These are phyloP conservation scores for Rhytidhysteron rufulum DNA, from an alignment of 2,329 filamentous ascomycete species.

Conservation along the genomic window DNA sequence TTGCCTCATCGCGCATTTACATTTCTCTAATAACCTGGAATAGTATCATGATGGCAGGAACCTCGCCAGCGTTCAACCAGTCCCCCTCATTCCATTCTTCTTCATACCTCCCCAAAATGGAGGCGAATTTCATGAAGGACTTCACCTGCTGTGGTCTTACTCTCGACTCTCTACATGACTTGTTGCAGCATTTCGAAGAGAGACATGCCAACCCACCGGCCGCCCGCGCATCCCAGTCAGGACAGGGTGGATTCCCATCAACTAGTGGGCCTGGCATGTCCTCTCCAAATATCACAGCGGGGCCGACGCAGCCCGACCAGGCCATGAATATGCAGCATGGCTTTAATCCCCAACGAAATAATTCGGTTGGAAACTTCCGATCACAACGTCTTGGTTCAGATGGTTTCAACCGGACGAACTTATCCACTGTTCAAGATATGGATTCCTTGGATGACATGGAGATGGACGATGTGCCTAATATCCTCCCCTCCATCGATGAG, in stretches of 20 bases:
- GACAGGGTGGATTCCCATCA: slow-evolving; percentile 38
- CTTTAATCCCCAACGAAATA: slow-evolving; percentile 38
- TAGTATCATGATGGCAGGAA: slow-evolving; percentile 93
- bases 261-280: slow-evolving; percentile 16
- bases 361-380: slow-evolving; percentile 29
- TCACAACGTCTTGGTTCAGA: slow-evolving; percentile 37
- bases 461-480: slow-evolving; percentile 70
- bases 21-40: neutral
- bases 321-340: slow-evolving; percentile 34
- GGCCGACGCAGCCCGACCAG: slow-evolving; percentile 40
- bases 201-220: slow-evolving; percentile 72
- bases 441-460: slow-evolving; percentile 94
- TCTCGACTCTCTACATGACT: slow-evolving; percentile 85
- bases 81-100: slow-evolving; percentile 97
- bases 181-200: slow-evolving; percentile 96
- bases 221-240: slow-evolving; percentile 47
- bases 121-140: slow-evolving; percentile 96
- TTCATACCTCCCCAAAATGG: slow-evolving; percentile 92
- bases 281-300: slow-evolving; percentile 35
- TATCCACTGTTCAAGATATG: slow-evolving; percentile 56
- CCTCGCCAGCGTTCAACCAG: slow-evolving; percentile 84
- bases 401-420: slow-evolving; percentile 35
- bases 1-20: slow-evolving; percentile 6
- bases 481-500: slow-evolving; percentile 62
- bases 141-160: slow-evolving; percentile 92